Conservation (phyloP, 805 yeast genomes). For the Saturnispora mendoncae region DNA sequence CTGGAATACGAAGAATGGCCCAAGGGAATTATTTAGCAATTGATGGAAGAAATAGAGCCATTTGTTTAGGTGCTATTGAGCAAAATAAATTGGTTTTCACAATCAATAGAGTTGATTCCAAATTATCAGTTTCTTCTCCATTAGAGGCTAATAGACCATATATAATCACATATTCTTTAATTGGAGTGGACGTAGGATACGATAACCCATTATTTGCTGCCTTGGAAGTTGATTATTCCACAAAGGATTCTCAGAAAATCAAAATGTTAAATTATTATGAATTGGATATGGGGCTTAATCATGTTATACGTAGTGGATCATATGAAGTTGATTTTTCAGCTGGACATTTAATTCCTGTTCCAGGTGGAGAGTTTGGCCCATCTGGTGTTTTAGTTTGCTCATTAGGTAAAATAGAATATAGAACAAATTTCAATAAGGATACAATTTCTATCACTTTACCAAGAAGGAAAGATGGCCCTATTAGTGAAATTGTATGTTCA, state of each 20-base stretch:
- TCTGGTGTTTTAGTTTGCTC: constrained; percentile 64
- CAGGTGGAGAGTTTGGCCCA: constrained; percentile 64
- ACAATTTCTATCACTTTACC: constrained; percentile 36
- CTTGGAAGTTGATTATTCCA: constrained; percentile 52
- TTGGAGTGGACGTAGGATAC: constrained; percentile 64
- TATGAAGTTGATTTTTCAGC: constrained; percentile 34
- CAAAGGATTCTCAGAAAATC: constrained; percentile 16
- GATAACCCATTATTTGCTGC: constrained; percentile 84
- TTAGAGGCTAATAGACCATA: constrained; percentile 52
- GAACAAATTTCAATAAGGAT: constrained; percentile 26
- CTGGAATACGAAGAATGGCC: constrained; percentile 63
- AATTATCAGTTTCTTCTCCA: constrained; percentile 57
- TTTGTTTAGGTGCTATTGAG: constrained; percentile 66
- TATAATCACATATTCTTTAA: constrained; percentile 41
- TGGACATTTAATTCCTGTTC: constrained; percentile 53
- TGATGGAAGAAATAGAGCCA: constrained; percentile 66
- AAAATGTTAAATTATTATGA: constrained; percentile 57
- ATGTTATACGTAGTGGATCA: constrained; percentile 48
- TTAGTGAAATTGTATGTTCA: constrained; percentile 39
- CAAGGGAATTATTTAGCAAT: constrained; percentile 68
- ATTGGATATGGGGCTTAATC: constrained; percentile 78
- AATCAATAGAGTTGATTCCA: constrained; percentile 31
- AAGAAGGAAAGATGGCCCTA: constrained; percentile 24
- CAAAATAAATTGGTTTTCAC: constrained; percentile 57
- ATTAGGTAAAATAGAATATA: constrained; percentile 44